phyloP scores from a whole-genome alignment of 305 asterid species.

The Striga hermonthica region DNA sequence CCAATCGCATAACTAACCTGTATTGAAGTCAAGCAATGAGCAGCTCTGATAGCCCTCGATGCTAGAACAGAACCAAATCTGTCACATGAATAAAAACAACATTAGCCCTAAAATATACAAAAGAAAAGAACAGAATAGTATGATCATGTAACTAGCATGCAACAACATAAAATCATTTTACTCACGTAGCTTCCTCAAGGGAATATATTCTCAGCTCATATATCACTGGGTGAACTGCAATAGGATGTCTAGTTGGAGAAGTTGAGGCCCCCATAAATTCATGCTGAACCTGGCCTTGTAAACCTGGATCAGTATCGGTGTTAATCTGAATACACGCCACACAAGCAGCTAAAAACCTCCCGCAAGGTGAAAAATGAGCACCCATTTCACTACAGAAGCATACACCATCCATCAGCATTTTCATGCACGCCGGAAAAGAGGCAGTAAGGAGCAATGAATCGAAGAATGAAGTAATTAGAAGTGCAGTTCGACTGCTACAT shows the following conservation, averaged over 20 bases:
- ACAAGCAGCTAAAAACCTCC: conserved; percentile 93
- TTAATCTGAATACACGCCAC: conserved; percentile 87
- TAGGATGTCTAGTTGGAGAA: conserved; percentile 95
- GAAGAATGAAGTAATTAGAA: conserved; percentile 17
- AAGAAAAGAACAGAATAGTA: conserved; percentile 7
- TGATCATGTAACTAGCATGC: conserved; percentile 8
- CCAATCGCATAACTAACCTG: conserved; percentile 57
- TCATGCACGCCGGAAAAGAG: not conserved
- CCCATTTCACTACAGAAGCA: conserved; percentile 83
- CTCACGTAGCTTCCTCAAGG: conserved; percentile 93
- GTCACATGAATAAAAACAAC: conserved; percentile 31
- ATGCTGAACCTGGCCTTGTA: conserved; percentile 62
- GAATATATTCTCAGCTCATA: conserved; percentile 95
- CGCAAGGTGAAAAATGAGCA: conserved; percentile 96
- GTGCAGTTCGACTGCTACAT: conserved; percentile 12
- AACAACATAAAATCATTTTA: conserved; percentile 23
- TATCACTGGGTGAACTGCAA: conserved; percentile 76
- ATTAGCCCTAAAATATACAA: conserved; percentile 21
- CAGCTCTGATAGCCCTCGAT: conserved; percentile 92
- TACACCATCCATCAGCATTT: conserved; percentile 29
- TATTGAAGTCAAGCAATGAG: conserved; percentile 95
- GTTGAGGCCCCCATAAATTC: conserved; percentile 71
- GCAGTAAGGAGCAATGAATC: too few species aligned
- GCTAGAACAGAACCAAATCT: conserved; percentile 84
- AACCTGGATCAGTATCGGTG: conserved; percentile 67